phyloP scores from a whole-genome alignment of 805 yeast species.

The Nakazawaea ambrosiae region DNA sequence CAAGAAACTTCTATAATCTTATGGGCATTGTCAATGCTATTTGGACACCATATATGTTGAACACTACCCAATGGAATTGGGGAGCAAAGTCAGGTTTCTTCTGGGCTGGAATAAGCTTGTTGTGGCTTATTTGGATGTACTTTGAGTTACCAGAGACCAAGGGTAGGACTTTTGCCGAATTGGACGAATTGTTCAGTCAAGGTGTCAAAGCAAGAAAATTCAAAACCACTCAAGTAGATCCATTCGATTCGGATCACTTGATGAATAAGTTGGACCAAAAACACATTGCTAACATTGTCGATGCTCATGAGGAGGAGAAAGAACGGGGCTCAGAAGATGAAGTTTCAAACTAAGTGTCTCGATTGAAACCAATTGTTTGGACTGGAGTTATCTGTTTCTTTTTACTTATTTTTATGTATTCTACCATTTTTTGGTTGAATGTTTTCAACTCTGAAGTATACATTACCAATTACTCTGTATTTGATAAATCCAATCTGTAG shows the following conservation, averaged over 20 bases:
- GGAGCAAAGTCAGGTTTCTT: conserved; percentile 37
- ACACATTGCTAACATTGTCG: conserved; percentile 3
- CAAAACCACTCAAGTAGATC: conserved; percentile 26
- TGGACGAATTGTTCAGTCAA: conserved; percentile 29
- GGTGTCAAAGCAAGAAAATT: conserved; percentile 30
- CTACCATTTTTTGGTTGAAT: too few species aligned
- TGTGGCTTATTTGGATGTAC: conserved; percentile 16
- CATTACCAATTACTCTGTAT: too few species aligned
- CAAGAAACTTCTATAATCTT: conserved; percentile 29
- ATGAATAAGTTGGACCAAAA: conserved; percentile 3
- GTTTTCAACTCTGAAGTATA: too few species aligned
- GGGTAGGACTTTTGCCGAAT: conserved; percentile 34
- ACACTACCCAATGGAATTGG: conserved; percentile 39
- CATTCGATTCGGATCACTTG: conserved; percentile 7
- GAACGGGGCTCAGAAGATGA: not conserved
- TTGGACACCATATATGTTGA: conserved; percentile 24
- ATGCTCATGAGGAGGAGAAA: not conserved
- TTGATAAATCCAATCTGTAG: too few species aligned
- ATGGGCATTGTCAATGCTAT: conserved; percentile 14
- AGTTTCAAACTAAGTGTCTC: not conserved
- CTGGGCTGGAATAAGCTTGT: conserved; percentile 30
- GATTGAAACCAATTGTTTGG: too few species aligned
- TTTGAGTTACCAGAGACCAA: conserved; percentile 32
- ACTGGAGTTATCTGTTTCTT: too few species aligned
- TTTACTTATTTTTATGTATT: too few species aligned